Conservation (phyloP, 441 rosid genomes). For the Raphanus hybrid region DNA sequence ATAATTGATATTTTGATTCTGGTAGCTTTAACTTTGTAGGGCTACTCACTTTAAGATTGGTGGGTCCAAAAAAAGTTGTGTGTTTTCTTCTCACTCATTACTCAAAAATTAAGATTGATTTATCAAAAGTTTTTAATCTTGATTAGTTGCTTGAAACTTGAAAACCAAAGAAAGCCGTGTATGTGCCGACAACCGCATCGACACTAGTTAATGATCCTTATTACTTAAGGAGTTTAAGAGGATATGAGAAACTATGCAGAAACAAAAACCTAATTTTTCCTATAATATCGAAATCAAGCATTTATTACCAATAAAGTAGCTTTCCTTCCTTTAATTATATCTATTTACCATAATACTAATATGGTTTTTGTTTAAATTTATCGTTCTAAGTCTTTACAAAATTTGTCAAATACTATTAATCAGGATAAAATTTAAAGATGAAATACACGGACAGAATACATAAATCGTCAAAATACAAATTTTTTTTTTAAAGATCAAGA, state of each 20-base stretch:
- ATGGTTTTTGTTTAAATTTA: not conserved
- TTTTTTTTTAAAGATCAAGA: not conserved
- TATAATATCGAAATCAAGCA: not conserved
- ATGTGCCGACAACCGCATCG: slow-evolving; percentile 27
- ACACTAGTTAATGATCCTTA: slow-evolving; percentile 7
- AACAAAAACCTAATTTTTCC: not conserved
- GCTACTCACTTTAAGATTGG: slow-evolving; percentile 31
- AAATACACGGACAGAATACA: not conserved
- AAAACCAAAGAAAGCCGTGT: not conserved
- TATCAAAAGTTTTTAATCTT: slow-evolving; percentile 7
- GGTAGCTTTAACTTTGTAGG: slow-evolving; percentile 26
- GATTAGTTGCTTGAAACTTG: not conserved
- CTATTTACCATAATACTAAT: not conserved
- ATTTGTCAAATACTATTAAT: not conserved
- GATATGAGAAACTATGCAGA: not conserved
- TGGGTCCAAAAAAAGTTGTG: slow-evolving; percentile 29
- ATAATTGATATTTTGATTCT: slow-evolving; percentile 24
- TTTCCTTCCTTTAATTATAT: too few species aligned
- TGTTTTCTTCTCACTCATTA: not conserved
- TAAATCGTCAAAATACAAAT: not conserved
- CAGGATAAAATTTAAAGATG: not conserved
- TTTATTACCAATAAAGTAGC: not conserved
- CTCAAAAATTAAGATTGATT: slow-evolving; percentile 14
- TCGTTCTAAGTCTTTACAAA: not conserved
- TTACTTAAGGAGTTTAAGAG: not conserved